Evolutionary conservation across 1,284 basidiomycete genomes (phyloP), one percentile per base, ranked within the genome.

Genomic region (Ceratobasidium sp.): DNA sequence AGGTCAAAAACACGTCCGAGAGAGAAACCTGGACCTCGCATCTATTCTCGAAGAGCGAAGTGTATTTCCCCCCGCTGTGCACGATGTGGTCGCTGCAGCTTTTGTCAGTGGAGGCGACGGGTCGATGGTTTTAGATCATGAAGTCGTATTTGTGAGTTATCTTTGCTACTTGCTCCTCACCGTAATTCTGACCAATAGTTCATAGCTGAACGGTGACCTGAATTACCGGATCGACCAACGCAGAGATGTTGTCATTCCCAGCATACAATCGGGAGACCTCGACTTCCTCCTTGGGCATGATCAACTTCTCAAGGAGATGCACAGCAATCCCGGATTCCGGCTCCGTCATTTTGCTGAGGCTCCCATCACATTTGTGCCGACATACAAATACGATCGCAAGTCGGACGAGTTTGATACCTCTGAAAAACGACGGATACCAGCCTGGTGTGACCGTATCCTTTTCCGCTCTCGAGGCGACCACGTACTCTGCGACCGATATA

Each of bases 381-480:
- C 97, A 23, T 99, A 99, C 90, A 99, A 99, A 85, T 99, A 98
- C 85, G 95, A 98, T 83, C 90, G 89, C 0, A 87, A 89, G 3
- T 92, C 94, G 6, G 84, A 90, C 82, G 89, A 91, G 79, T 99
- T 95, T 83, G 97, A 99, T 83, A 88, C 92, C 1, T 95, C 93
- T 1, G 95, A 96, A 83, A 99, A 99, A 84, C 89, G 90, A 30
- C 90, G 97, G 0, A 89, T 92, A 8, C 97, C 97, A 0, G 96
- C 97, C 0, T 99, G 97, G 96, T 99, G 97, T 85, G 97, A 99
- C 84, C 91, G 97, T 7, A 90, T 99, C 30, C 86, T 99, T 54
- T 98, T 93, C 90, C 89, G 91, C n/a, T 88, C 90, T 48, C 87
- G 88, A 5, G 88, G 89, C 12, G 85, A 84, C 38, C 87, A 92